Conservation (phyloP, 495 filamentous ascomycete species). For the Glutinoglossum americanum region DNA sequence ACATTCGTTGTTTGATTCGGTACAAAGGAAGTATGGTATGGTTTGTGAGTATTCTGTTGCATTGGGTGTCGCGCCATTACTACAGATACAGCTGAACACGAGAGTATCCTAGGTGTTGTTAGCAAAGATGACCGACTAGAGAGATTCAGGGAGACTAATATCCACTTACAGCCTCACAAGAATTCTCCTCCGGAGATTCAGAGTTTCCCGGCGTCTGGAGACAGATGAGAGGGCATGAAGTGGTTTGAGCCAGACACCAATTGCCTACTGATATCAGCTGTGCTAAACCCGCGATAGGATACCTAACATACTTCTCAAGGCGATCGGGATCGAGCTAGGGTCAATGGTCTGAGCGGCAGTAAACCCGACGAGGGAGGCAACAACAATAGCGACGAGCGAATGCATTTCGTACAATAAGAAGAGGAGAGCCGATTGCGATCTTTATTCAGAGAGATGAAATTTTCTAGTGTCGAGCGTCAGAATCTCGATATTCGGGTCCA, state of each 20-base stretch:
- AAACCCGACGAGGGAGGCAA: not conserved
- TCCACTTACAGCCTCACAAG: conserved; percentile 46
- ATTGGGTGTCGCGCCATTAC: conserved; percentile 50
- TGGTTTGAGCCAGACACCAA: conserved; percentile 50
- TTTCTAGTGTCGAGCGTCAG: not conserved
- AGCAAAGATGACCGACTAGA: not conserved
- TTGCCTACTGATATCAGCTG: conserved; percentile 22
- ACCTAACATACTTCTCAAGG: not conserved
- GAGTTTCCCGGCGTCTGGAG: conserved; percentile 36
- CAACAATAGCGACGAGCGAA: not conserved
- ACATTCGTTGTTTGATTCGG: conserved; percentile 48
- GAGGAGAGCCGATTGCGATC: not conserved
- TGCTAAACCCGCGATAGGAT: not conserved
- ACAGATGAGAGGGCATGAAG: conserved; percentile 60
- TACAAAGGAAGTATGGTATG: conserved; percentile 69
- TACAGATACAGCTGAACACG: conserved; percentile 53
- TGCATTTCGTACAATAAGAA: not conserved
- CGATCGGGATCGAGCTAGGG: conserved; percentile 2
- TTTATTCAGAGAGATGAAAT: not conserved
- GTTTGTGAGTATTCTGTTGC: conserved; percentile 66
- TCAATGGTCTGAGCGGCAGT: conserved; percentile 1
- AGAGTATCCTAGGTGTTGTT: conserved; percentile 32
- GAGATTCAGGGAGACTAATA: not conserved
- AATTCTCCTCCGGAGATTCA: conserved; percentile 32
- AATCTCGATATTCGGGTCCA: not conserved